phyloP scores from a whole-genome alignment of 2,329 filamentous ascomycete species.

The Stachybotrys echinatus region DNA sequence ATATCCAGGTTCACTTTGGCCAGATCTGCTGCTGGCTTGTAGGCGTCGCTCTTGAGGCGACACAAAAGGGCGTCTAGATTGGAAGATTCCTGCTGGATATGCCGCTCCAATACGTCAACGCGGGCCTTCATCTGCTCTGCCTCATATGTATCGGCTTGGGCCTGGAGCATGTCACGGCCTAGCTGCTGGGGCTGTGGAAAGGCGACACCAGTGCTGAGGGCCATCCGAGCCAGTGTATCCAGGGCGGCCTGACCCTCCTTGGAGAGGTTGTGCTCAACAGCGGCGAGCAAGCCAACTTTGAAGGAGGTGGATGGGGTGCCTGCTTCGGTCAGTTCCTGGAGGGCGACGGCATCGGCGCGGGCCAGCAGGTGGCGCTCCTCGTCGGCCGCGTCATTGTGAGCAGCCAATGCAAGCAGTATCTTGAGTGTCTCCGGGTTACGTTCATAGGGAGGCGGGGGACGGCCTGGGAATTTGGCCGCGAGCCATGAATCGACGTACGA shows the following conservation, averaged over 20 bases:
- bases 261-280: constrained; percentile 49
- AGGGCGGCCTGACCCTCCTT: constrained; percentile 51
- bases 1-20: constrained; percentile 69
- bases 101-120: constrained; percentile 48
- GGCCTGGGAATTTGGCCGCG: constrained; percentile 59
- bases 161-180: constrained; percentile 45
- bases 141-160: constrained; percentile 49
- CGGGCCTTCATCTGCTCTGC: constrained; percentile 51
- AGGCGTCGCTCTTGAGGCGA: constrained; percentile 39
- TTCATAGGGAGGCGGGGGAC: constrained; percentile 67
- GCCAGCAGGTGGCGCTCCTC: constrained; percentile 59
- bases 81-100: constrained; percentile 47
- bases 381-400: constrained; percentile 72
- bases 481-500: constrained; percentile 83
- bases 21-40: constrained; percentile 52
- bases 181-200: constrained; percentile 44
- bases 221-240: constrained; percentile 49
- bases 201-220: constrained; percentile 43
- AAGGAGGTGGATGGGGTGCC: constrained; percentile 15
- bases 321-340: constrained; percentile 42
- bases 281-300: constrained; percentile 40
- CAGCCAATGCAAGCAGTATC: constrained; percentile 66
- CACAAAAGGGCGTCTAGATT: constrained; percentile 31
- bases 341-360: constrained; percentile 52
- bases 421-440: constrained; percentile 80